Conservation (phyloP, 2,329 filamentous ascomycete species). For the Aureobasidium melanogenum region DNA sequence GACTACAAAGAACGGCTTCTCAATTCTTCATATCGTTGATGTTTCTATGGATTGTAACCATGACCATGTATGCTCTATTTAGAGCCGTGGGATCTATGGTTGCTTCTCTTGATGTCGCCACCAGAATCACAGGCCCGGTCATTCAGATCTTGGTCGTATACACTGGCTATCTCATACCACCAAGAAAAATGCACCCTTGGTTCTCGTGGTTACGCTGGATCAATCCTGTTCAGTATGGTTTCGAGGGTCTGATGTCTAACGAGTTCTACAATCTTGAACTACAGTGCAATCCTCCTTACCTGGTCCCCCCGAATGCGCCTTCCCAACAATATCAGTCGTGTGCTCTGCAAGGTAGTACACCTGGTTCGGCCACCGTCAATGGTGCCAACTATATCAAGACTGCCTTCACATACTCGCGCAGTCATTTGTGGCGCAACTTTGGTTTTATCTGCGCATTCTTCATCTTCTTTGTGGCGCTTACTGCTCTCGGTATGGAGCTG, state of each 20-base stretch:
- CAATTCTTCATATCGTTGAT: slow-evolving; percentile 73
- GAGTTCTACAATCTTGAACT: slow-evolving; percentile 66
- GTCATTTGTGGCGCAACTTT: slow-evolving; percentile 73
- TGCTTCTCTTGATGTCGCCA: slow-evolving; percentile 22
- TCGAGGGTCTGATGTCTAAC: slow-evolving; percentile 75
- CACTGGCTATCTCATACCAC: slow-evolving; percentile 30
- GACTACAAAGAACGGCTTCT: slow-evolving; percentile 58
- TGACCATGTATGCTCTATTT: slow-evolving; percentile 37
- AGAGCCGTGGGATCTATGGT: slow-evolving; percentile 18
- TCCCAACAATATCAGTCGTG: slow-evolving; percentile 71
- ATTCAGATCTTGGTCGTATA: slow-evolving; percentile 22
- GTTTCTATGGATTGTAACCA: slow-evolving; percentile 51
- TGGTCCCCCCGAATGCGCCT: slow-evolving; percentile 63
- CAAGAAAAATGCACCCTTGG: slow-evolving; percentile 21
- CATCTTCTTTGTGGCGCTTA: slow-evolving; percentile 63
- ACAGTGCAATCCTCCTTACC: slow-evolving; percentile 56
- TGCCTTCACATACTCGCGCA: slow-evolving; percentile 57
- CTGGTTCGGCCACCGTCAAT: slow-evolving; percentile 55
- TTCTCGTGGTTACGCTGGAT: slow-evolving; percentile 64
- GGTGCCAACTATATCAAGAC: slow-evolving; percentile 61
- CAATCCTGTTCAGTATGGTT: slow-evolving; percentile 65
- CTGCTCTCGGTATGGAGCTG: slow-evolving; percentile 43
- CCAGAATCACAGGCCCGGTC: slow-evolving; percentile 31
- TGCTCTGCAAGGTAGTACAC: slow-evolving; percentile 62
- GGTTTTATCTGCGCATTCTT: slow-evolving; percentile 73